A percentile compares a stretch with the other conserved stretches of the same genome.
Conservation (phyloP, 805 yeast species). For the Kuraishia hungarica region DNA sequence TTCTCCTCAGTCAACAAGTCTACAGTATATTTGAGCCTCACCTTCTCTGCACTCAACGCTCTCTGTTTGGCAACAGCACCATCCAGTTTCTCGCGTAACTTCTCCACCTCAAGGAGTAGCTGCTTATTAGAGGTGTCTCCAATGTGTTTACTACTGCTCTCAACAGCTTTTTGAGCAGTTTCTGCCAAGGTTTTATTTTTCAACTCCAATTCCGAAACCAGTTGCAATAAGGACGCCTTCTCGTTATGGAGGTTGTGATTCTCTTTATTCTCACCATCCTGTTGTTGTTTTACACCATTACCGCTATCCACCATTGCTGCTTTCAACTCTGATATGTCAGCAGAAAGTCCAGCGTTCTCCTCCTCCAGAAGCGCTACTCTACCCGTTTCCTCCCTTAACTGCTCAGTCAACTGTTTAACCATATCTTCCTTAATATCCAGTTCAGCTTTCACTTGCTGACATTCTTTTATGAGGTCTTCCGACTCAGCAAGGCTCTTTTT, state of each 20-base stretch:
- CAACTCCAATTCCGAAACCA: background rate
- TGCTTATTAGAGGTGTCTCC: background rate
- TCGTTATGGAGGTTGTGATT: background rate
- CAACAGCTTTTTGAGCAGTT: background rate
- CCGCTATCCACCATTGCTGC: background rate
- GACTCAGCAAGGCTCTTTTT: conserved; percentile 19
- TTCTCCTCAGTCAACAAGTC: conserved; percentile 32
- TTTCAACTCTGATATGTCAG: background rate
- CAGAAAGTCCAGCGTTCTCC: background rate
- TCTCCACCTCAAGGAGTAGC: background rate
- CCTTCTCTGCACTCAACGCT: conserved; percentile 25
- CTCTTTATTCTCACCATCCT: conserved; percentile 17
- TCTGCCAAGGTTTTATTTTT: background rate
- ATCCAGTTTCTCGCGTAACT: background rate
- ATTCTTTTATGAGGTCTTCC: background rate
- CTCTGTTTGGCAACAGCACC: conserved; percentile 34
- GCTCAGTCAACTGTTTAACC: background rate
- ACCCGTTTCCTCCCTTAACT: background rate
- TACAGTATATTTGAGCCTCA: conserved; percentile 26
- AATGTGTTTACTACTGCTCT: too few species aligned
- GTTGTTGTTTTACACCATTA: conserved; percentile 20
- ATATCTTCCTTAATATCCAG: background rate
- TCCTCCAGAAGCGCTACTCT: background rate
- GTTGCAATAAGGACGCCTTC: background rate
- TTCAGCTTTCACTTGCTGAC: background rate